A percentile compares a stretch with the other conserved stretches of the same genome.
Conservation (phyloP, 257 asterid genomes). For the Scutellaria barbata region DNA sequence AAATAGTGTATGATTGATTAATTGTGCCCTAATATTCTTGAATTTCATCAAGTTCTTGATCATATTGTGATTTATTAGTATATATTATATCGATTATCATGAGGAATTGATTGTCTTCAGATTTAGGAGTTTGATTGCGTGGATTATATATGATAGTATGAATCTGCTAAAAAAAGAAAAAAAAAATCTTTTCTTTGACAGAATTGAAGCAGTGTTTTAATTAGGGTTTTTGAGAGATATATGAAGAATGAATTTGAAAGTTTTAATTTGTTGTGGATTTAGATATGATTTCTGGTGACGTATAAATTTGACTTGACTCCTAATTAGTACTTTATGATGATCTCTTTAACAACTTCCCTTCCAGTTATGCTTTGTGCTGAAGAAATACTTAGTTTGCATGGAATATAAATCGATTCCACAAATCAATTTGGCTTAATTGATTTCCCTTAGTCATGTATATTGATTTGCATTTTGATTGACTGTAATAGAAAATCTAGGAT, state of each 20-base stretch:
- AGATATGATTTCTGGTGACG: neutral
- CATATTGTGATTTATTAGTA: neutral
- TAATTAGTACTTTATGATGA: neutral
- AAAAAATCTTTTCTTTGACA: too few relatives aligned
- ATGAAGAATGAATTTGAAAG: neutral
- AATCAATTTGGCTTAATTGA: too few relatives aligned
- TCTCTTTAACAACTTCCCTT: neutral
- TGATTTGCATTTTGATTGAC: too few relatives aligned
- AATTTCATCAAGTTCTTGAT: conserved; percentile 16
- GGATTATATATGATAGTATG: conserved; percentile 4
- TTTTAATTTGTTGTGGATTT: neutral
- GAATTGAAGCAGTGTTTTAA: neutral
- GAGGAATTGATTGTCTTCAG: neutral
- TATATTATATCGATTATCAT: neutral
- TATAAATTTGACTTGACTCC: neutral
- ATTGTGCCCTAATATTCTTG: conserved; percentile 15
- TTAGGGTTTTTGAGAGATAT: conserved; percentile 43
- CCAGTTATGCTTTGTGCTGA: conserved; percentile 29
- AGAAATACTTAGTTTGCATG: conserved; percentile 5
- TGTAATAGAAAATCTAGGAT: too few relatives aligned
- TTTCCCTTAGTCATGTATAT: too few relatives aligned
- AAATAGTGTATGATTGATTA: conserved; percentile 11
- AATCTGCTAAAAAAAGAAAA: too few relatives aligned
- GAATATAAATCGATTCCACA: too few relatives aligned
- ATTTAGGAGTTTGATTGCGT: conserved; percentile 31